A percentile compares a stretch with the other conserved stretches of the same genome.
phyloP scores from a whole-genome alignment of 2,329 filamentous ascomycete species.

The Aschersonia sp. region DNA sequence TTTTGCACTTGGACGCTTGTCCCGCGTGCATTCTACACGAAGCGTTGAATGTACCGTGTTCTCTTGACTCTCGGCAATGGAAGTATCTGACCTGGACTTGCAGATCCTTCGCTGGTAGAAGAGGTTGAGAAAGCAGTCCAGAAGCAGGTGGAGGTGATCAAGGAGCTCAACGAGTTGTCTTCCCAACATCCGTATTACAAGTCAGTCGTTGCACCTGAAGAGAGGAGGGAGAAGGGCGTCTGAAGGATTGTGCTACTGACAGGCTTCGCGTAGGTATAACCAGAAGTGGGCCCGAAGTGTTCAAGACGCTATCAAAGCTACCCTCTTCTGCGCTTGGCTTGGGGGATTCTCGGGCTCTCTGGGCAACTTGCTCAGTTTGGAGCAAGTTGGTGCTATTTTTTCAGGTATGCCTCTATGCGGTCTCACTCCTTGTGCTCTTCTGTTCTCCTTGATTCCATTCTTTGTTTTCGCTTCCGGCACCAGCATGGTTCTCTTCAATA shows the following conservation, averaged over 20 bases:
- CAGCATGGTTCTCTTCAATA: background rate
- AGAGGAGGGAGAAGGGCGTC: background rate
- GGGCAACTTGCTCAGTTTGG: slow-evolving; percentile 64
- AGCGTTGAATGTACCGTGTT: slow-evolving; percentile 34
- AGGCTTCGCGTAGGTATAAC: slow-evolving; percentile 48
- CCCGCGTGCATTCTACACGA: slow-evolving; percentile 79
- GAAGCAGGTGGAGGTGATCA: slow-evolving; percentile 57
- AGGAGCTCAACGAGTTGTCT: slow-evolving; percentile 56
- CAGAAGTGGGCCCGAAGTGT: slow-evolving; percentile 70
- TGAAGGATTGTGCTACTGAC: background rate
- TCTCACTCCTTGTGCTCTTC: no score
- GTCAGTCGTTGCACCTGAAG: slow-evolving; percentile 25
- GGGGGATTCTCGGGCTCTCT: slow-evolving; percentile 47
- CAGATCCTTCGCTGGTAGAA: slow-evolving; percentile 51
- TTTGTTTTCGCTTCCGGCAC: background rate
- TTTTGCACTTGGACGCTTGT: slow-evolving; percentile 68
- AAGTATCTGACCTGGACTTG: background rate
- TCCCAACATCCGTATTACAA: slow-evolving; percentile 95
- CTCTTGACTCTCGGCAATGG: background rate
- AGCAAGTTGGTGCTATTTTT: slow-evolving; percentile 70
- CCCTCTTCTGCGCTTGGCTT: slow-evolving; percentile 56
- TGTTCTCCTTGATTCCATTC: background rate
- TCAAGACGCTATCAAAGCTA: slow-evolving; percentile 57
- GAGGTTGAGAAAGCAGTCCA: slow-evolving; percentile 59
- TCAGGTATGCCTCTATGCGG: slow-evolving; percentile 36